A percentile compares a stretch with the other conserved stretches of the same genome.
These are phyloP conservation scores for Fonsecaea monophora DNA, from an alignment of 2,329 filamentous ascomycete species.

Conservation along the genomic window DNA sequence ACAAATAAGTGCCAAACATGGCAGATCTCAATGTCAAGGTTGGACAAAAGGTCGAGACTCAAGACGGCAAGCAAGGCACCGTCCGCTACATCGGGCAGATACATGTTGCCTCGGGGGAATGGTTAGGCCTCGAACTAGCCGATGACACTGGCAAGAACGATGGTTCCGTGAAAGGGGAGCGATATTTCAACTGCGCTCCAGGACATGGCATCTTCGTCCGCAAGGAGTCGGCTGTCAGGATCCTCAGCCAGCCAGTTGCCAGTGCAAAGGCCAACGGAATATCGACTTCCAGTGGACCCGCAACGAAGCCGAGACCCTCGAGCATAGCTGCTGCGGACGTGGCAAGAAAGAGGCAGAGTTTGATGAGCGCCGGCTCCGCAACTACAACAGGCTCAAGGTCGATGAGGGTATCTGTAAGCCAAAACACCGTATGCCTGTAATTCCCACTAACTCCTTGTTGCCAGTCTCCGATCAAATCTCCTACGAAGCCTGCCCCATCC, in stretches of 20 bases:
- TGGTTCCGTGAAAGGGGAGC: conserved; percentile 82
- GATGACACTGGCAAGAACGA: conserved; percentile 89
- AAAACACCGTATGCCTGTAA: neutral
- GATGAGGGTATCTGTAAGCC: conserved; percentile 45
- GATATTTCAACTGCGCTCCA: conserved; percentile 81
- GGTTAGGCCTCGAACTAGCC: conserved; percentile 88
- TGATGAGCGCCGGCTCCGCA: conserved; percentile 71
- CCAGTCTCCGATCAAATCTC: conserved; percentile 79
- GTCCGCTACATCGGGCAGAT: conserved; percentile 78
- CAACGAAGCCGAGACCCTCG: conserved; percentile 49
- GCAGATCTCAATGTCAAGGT: conserved; percentile 48
- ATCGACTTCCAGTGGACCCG: conserved; percentile 43
- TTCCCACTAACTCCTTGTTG: conserved; percentile 24
- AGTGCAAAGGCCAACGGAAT: conserved; percentile 41
- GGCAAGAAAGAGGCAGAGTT: conserved; percentile 67
- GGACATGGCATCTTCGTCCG: conserved; percentile 85
- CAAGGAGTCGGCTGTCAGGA: conserved; percentile 69
- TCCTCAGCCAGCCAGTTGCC: conserved; percentile 58
- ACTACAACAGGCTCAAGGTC: conserved; percentile 47
- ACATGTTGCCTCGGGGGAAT: conserved; percentile 83
- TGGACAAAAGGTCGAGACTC: conserved; percentile 80
- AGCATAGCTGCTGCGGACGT: conserved; percentile 60
- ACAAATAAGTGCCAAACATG: conserved; percentile 40
- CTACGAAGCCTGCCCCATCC: conserved; percentile 70
- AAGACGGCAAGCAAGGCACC: conserved; percentile 75